These are phyloP conservation scores for Cladophialophora psammophila DNA, from an alignment of 2,329 filamentous ascomycete species.

Conservation along the genomic window DNA sequence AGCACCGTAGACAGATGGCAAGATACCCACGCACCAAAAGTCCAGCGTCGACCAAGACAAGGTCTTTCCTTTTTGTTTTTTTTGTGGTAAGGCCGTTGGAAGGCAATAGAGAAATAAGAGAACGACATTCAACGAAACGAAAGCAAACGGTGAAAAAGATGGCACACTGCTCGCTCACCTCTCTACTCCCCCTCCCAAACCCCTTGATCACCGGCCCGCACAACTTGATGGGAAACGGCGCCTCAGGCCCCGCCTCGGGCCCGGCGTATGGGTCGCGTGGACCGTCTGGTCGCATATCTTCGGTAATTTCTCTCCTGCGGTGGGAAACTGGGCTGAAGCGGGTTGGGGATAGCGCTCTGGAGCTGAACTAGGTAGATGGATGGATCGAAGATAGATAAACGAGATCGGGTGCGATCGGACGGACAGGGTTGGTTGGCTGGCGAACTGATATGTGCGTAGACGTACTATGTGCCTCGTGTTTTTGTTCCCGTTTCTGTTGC, in stretches of 20 bases:
- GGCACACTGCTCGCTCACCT: slow-evolving; percentile 60
- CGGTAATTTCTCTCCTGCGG: background rate
- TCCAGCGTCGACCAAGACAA: too few relatives aligned
- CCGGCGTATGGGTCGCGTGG: slow-evolving; percentile 76
- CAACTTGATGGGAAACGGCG: slow-evolving; percentile 83
- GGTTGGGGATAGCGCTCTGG: background rate
- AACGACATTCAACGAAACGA: background rate
- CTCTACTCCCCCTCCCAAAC: slow-evolving; percentile 92
- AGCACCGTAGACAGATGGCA: too few relatives aligned
- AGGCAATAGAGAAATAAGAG: background rate
- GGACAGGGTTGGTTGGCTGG: too few relatives aligned
- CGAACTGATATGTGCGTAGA: background rate
- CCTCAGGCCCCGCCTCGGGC: slow-evolving; percentile 72
- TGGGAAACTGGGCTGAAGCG: background rate
- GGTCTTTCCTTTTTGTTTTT: too few relatives aligned
- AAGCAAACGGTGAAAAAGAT: background rate
- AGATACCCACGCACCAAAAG: too few relatives aligned
- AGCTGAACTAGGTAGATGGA: background rate
- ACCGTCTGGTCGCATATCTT: slow-evolving; percentile 55
- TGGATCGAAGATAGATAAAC: too few relatives aligned
- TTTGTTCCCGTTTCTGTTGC: background rate
- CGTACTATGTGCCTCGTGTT: too few relatives aligned
- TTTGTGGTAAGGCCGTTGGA: too few relatives aligned
- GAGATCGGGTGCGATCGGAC: too few relatives aligned
- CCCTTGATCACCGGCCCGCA: slow-evolving; percentile 89